Conservation (phyloP, 805 yeast genomes). For the Candida stauntonica region DNA sequence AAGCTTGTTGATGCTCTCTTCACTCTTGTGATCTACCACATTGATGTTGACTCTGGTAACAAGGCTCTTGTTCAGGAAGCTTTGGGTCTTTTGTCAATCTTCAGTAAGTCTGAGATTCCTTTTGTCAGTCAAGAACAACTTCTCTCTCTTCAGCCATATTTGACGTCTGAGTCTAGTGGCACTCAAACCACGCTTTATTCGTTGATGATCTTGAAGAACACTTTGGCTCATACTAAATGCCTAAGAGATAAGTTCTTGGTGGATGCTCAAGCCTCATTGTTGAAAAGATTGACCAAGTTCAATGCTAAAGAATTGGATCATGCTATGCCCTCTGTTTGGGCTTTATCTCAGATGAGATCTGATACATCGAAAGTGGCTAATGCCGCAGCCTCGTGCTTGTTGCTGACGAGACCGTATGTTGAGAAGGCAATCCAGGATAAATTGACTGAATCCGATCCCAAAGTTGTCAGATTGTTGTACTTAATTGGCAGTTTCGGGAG, state of each 20-base stretch:
- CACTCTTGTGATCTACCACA: slow-evolving; percentile 33
- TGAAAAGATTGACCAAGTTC: slow-evolving; percentile 56
- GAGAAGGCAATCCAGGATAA: slow-evolving; percentile 26
- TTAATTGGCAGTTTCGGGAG: slow-evolving; percentile 70
- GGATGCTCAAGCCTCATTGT: slow-evolving; percentile 47
- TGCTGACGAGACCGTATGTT: slow-evolving; percentile 44
- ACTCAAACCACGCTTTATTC: slow-evolving; percentile 43
- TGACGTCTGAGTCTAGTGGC: slow-evolving; percentile 44
- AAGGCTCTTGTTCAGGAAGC: slow-evolving; percentile 29
- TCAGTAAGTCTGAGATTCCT: slow-evolving; percentile 48
- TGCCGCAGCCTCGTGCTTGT: slow-evolving; percentile 62
- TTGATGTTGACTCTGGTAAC: slow-evolving; percentile 22
- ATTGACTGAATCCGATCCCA: slow-evolving; percentile 36
- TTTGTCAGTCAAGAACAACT: slow-evolving; percentile 66
- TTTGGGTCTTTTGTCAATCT: slow-evolving; percentile 49
- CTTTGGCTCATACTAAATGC: slow-evolving; percentile 40
- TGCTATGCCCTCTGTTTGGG: slow-evolving; percentile 70
- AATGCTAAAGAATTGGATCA: slow-evolving; percentile 58
- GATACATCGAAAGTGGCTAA: slow-evolving; percentile 48
- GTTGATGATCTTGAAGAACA: slow-evolving; percentile 48
- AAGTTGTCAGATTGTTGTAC: slow-evolving; percentile 51
- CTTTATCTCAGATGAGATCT: slow-evolving; percentile 41
- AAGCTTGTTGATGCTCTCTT: slow-evolving; percentile 34
- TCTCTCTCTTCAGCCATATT: slow-evolving; percentile 56
- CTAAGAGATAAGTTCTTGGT: slow-evolving; percentile 48